Base-by-base conservation (phyloP, 805 yeast species). In the Wickerhamomyces bovis region DNA sequence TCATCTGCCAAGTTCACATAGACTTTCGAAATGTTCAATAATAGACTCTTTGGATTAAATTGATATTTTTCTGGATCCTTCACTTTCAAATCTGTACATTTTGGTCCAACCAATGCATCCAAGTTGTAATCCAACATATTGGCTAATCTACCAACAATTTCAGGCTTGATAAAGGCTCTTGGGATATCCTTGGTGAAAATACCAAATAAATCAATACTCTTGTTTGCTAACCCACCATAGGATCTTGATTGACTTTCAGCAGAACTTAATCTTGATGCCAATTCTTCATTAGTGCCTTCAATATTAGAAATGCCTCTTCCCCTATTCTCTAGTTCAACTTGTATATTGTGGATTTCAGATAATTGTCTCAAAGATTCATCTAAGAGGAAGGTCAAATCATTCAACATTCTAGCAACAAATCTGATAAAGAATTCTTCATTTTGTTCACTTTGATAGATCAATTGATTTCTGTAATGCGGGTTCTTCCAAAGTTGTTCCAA, bases 61-160 rank as follows among this genome's bases (percentile, higher is more conserved):
- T 80, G 77, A 61, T 89, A 90, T 54, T 81, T 78, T 53, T 83
- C 87, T 0, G 97, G 97, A 51, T 84, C 76, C 49, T 76, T 75
- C 25, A 94, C 99, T 60, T 87, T 89, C 56, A 94, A 76, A 43
- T 85, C 89, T 10, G 90, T 78, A 68, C 96, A 90, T 61, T 85
- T 85, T 15, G 98, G 97, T 0, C 99, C 99, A 22, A 89, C 97
- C 65, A 94, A 72, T n/a, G 92, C 89, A 43, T 81, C 85, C 51
- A 94, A 70, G 62, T 94, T 94, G 67, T 90, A 92, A 68, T 94
- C 85, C 62, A 94, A 72, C 99, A 94, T 94, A 41, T 96, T 89
- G 0, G 99, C 96, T 52, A 94, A 71, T 65, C 99, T 77, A 57
- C 89, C 96, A 38, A 92, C 96, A 58, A 94, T 82, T 66, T 94